Evolutionary conservation across 2,329 filamentous ascomycete genomes (phyloP).

Genomic region (Aspergillus felis): DNA sequence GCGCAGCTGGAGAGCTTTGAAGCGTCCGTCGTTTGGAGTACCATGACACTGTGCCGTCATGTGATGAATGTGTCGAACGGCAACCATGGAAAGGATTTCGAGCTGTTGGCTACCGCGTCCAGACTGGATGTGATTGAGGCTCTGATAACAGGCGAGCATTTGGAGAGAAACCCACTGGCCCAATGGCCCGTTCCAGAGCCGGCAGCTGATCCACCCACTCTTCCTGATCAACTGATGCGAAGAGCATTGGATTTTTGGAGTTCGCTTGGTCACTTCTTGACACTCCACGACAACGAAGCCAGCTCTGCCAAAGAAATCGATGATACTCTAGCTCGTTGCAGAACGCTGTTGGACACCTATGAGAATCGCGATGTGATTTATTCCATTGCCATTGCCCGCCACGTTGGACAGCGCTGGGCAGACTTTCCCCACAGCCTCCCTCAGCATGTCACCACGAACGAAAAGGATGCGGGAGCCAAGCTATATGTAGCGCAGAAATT

Average conservation of each 20-base stretch:
- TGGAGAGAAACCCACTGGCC: slow-evolving; percentile 51
- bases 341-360: slow-evolving; percentile 68
- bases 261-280: slow-evolving; percentile 67
- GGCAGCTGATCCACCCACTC: slow-evolving; percentile 31
- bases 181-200: slow-evolving; percentile 38
- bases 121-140: slow-evolving; percentile 73
- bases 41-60: slow-evolving; percentile 52
- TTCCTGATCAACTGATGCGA: slow-evolving; percentile 51
- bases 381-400: slow-evolving; percentile 75
- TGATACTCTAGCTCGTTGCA: slow-evolving; percentile 60
- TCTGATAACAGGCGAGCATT: slow-evolving; percentile 67
- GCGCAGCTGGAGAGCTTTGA: slow-evolving; percentile 50
- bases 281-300: slow-evolving; percentile 58
- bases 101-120: slow-evolving; percentile 61
- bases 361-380: slow-evolving; percentile 91
- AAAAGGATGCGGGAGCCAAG: slow-evolving; percentile 63
- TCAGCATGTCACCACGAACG: slow-evolving; percentile 58
- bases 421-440: slow-evolving; percentile 55
- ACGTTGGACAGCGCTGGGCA: slow-evolving; percentile 64
- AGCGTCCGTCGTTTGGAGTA: slow-evolving; percentile 57
- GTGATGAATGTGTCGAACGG: slow-evolving; percentile 33
- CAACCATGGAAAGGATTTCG: slow-evolving; percentile 47
- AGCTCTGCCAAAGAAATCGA: slow-evolving; percentile 57
- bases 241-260: slow-evolving; percentile 80
- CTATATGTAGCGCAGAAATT: slow-evolving; percentile 68